Evolutionary conservation across 192 early-diverging fungal species (phyloP), one percentile per base, ranked within the genome.

Genomic region (Kappamyces sp.): DNA sequence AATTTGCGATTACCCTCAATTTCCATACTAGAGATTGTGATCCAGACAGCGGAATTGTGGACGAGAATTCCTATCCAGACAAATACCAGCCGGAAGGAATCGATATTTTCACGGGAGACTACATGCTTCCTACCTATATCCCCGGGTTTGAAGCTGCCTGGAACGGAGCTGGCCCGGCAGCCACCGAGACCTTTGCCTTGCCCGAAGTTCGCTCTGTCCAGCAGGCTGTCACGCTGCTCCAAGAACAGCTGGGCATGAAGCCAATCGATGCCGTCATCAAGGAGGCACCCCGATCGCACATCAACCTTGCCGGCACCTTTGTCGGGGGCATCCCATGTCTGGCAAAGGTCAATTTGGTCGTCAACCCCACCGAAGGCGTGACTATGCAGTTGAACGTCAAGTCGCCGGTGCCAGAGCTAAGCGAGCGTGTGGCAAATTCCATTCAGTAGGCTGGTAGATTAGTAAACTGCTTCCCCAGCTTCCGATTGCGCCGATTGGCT

Each of bases 11-110:
- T 74, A 88, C 87, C 4, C 75, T 99, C 43, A 87, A 87, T 54
- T 97, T 93, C 65, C 67, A 90, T 23, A 83, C 94, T 41, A 96
- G 92, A 73, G 97, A 99, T 63, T 95, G 90, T 70, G 97, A 99
- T 65, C 93, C 94, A 10, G 74, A 79, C 1, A 96, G 92, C 5
- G 91, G 91, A 39, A 90, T 57, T 35, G 8, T 59, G 8, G 39
- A 62, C 40, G 34, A 39, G n/a, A 47, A 4, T 12, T 61, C 31
- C 15, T 52, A 63, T 9, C 42, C 8, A 2, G 34, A 54, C 55
- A n/a, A 2, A 36, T 53, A 57, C 35, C 63, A 86, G 78, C 77
- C 94, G 43, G 97, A 99, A 69, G 88, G 91, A 13, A 69, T 90
- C 3, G 90, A 97, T 2, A 61, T 96, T 32, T 69, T 81, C 10